These are phyloP conservation scores for Erysiphe pulchra DNA, from an alignment of 2,329 filamentous ascomycete genomes.

Conservation along the genomic window DNA sequence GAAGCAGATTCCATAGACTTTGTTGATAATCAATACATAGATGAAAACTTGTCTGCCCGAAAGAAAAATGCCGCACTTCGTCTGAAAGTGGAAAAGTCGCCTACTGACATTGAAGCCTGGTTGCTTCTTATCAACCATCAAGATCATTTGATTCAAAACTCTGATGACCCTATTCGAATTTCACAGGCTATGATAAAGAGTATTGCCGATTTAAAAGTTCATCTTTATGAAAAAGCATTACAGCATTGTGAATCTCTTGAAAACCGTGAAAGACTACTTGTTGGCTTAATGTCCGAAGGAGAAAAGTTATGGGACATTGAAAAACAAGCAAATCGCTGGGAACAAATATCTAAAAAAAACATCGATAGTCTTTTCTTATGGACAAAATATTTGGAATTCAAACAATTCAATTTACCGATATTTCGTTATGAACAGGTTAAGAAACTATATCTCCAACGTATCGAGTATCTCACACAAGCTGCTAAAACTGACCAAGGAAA, in stretches of 20 bases:
- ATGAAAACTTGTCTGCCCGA: slow-evolving; percentile 21
- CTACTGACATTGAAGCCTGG: slow-evolving; percentile 48
- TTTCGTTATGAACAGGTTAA: slow-evolving; percentile 46
- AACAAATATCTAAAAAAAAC: slow-evolving; percentile 27
- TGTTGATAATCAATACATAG: slow-evolving; percentile 14
- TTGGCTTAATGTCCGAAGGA: slow-evolving; percentile 50
- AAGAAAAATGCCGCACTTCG: slow-evolving; percentile 34
- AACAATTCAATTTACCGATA: slow-evolving; percentile 37
- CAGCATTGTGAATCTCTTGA: slow-evolving; percentile 21
- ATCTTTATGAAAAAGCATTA: slow-evolving; percentile 56
- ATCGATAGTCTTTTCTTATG: slow-evolving; percentile 38
- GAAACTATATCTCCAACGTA: slow-evolving; percentile 29
- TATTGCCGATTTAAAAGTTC: slow-evolving; percentile 54
- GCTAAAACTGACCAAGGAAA: background rate
- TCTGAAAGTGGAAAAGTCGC: slow-evolving; percentile 34
- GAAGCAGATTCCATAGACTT: slow-evolving; percentile 14
- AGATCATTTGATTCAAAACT: slow-evolving; percentile 32
- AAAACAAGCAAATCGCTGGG: slow-evolving; percentile 38
- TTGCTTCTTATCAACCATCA: slow-evolving; percentile 57
- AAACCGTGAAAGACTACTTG: slow-evolving; percentile 32
- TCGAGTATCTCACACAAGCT: slow-evolving; percentile 19
- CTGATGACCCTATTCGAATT: slow-evolving; percentile 20
- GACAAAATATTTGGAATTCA: slow-evolving; percentile 45
- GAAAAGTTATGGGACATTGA: slow-evolving; percentile 44
- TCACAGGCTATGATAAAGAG: slow-evolving; percentile 38